Evolutionary conservation across 2,329 filamentous ascomycete genomes (phyloP).

Genomic region (Beauveria sp.): DNA sequence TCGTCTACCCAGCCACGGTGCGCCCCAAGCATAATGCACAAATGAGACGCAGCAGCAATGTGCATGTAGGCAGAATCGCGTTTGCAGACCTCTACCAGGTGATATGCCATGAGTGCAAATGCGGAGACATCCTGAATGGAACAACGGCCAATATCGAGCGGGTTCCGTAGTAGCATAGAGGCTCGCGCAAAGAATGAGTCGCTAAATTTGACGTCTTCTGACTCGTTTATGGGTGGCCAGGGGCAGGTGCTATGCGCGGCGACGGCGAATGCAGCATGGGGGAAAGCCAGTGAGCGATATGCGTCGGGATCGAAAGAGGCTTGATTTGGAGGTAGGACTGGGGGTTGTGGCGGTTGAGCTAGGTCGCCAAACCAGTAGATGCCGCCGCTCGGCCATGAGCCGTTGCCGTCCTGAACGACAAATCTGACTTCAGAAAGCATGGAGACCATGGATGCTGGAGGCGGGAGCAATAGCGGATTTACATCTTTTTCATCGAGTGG

Average conservation of each 20-base stretch:
- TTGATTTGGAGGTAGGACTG: slow-evolving; percentile 15
- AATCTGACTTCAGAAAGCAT: slow-evolving; percentile 34
- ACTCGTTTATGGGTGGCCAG: slow-evolving; percentile 22
- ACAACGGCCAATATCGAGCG: slow-evolving; percentile 34
- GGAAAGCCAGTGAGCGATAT: slow-evolving; percentile 34
- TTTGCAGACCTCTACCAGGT: slow-evolving; percentile 41
- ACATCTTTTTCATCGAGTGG: slow-evolving; percentile 30
- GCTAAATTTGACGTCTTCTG: slow-evolving; percentile 26
- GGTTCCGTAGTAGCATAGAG: slow-evolving; percentile 36
- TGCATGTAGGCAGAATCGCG: slow-evolving; percentile 42
- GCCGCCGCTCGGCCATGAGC: slow-evolving; percentile 35
- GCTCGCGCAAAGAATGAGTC: slow-evolving; percentile 39
- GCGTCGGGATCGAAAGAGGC: slow-evolving; percentile 19
- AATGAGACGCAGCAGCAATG: slow-evolving; percentile 19
- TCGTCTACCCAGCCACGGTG: slow-evolving; percentile 38
- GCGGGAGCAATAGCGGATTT: slow-evolving; percentile 33
- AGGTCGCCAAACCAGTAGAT: slow-evolving; percentile 42
- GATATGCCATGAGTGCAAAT: slow-evolving; percentile 40
- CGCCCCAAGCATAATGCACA: slow-evolving; percentile 39
- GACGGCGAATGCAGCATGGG: slow-evolving; percentile 38
- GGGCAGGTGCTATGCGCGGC: slow-evolving; percentile 26
- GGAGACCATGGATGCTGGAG: slow-evolving; percentile 26
- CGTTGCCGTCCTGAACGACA: slow-evolving; percentile 38
- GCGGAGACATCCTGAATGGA: slow-evolving; percentile 36
- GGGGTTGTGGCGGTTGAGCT: slow-evolving; percentile 22